Percentiles rank a stretch among this genome's conserved stretches.
These are phyloP conservation scores for Hyaloscypha finlandica DNA, from an alignment of 495 filamentous ascomycete genomes.

Conservation along the genomic window DNA sequence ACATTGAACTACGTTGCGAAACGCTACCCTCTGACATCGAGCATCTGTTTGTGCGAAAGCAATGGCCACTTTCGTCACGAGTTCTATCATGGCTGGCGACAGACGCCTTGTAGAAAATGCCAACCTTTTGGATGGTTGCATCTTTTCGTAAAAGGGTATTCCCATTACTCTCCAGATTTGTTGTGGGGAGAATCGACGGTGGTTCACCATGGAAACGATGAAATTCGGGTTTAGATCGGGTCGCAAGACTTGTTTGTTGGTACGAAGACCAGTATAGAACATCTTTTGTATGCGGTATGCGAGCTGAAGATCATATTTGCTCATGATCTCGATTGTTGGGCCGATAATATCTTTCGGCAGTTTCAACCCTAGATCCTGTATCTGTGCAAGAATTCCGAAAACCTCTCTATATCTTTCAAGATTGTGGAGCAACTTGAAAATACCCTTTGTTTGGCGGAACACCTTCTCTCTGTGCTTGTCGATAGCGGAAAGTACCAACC, in stretches of 20 bases:
- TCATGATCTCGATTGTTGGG: slow-evolving; percentile 16
- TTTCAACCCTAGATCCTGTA: slow-evolving; percentile 17
- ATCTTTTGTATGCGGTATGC: slow-evolving; percentile 23
- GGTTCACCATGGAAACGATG: slow-evolving; percentile 23
- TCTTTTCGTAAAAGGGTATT: slow-evolving; percentile 15
- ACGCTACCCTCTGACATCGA: slow-evolving; percentile 37
- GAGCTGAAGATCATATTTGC: slow-evolving; percentile 9
- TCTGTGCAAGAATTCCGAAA: neutral
- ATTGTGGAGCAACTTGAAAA: slow-evolving; percentile 18
- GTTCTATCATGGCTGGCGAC: slow-evolving; percentile 18
- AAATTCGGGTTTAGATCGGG: slow-evolving; percentile 19
- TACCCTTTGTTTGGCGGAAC: slow-evolving; percentile 4
- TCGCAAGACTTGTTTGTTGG: neutral
- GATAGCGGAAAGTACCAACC: slow-evolving; percentile 34
- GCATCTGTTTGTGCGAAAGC: slow-evolving; percentile 38
- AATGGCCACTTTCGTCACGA: slow-evolving; percentile 37
- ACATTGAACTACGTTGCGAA: slow-evolving; percentile 43
- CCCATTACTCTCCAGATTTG: slow-evolving; percentile 27
- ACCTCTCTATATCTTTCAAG: slow-evolving; percentile 19
- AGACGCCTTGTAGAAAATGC: slow-evolving; percentile 19
- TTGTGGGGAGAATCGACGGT: slow-evolving; percentile 11
- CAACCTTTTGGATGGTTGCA: slow-evolving; percentile 4
- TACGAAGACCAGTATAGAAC: slow-evolving; percentile 4
- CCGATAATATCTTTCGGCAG: slow-evolving; percentile 11
- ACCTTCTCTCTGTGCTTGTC: slow-evolving; percentile 20